Evolutionary conservation across 345 rosid genomes (phyloP).

Genomic region (Angophora floribunda): DNA sequence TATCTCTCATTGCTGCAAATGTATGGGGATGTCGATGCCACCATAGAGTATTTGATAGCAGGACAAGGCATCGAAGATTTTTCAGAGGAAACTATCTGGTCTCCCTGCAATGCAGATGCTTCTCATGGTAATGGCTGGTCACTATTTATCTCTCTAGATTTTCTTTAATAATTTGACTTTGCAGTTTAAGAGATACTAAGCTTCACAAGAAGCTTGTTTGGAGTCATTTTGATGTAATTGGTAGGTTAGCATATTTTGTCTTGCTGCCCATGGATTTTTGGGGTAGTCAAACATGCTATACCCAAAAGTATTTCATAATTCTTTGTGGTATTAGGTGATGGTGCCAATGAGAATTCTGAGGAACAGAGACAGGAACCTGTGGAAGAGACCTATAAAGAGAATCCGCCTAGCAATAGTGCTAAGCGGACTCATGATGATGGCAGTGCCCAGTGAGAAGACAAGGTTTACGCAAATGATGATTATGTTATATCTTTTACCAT

Average conservation of each 20-base stretch:
- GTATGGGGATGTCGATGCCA: conserved; percentile 71
- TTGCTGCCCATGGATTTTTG: neutral
- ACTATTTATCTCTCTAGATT: conserved; percentile 3
- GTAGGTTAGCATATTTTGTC: neutral
- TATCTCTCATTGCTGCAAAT: conserved; percentile 71
- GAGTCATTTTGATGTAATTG: neutral
- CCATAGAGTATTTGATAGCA: conserved; percentile 69
- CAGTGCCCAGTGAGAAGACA: conserved; percentile 29
- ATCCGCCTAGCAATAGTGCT: conserved; percentile 11
- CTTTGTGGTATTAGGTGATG: conserved; percentile 14
- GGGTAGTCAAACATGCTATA: neutral
- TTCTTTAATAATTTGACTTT: neutral
- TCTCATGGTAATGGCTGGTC: conserved; percentile 51
- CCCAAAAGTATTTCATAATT: neutral
- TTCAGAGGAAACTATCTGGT: conserved; percentile 13
- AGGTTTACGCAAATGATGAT: conserved; percentile 26
- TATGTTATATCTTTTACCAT: neutral
- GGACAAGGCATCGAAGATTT: conserved; percentile 37
- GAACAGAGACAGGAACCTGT: conserved; percentile 19
- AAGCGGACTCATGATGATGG: conserved; percentile 13
- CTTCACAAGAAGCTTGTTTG: neutral
- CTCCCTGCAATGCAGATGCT: conserved; percentile 13
- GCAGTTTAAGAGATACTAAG: neutral
- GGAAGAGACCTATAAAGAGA: conserved; percentile 11
- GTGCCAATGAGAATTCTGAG: conserved; percentile 16